Conservation (phyloP, 2,329 filamentous ascomycete species). For the Chrysoporthe austroafricana region DNA sequence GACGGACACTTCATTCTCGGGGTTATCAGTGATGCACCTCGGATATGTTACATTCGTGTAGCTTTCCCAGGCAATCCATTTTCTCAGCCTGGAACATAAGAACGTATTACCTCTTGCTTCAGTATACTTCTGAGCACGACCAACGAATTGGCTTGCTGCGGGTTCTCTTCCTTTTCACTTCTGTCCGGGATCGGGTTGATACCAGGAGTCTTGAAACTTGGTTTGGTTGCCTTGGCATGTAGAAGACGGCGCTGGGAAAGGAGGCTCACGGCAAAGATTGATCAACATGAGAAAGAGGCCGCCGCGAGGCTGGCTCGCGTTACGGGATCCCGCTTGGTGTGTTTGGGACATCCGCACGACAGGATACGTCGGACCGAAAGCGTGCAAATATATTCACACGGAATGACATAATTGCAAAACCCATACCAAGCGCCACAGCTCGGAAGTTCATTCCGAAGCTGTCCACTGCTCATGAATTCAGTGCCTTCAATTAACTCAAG, state of each 20-base stretch:
- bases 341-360: background rate
- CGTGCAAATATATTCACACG: background rate
- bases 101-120: background rate
- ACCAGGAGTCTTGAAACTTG: slow-evolving; percentile 12
- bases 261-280: background rate
- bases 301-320: slow-evolving; percentile 10
- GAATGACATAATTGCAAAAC: background rate
- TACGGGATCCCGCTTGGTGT: background rate
- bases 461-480: background rate
- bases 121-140: background rate
- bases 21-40: background rate
- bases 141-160: background rate
- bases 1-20: too few relatives aligned
- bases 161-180: background rate
- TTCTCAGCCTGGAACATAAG: background rate
- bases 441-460: background rate
- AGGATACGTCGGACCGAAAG: background rate
- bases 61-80: background rate
- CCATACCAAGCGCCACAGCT: background rate
- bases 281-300: background rate
- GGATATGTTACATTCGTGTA: background rate
- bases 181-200: slow-evolving; percentile 4
- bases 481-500: background rate
- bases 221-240: background rate
- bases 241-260: slow-evolving; percentile 5